Evolutionary conservation across 805 yeast genomes (phyloP).

Genomic region (Gaillardinia entomophila): DNA sequence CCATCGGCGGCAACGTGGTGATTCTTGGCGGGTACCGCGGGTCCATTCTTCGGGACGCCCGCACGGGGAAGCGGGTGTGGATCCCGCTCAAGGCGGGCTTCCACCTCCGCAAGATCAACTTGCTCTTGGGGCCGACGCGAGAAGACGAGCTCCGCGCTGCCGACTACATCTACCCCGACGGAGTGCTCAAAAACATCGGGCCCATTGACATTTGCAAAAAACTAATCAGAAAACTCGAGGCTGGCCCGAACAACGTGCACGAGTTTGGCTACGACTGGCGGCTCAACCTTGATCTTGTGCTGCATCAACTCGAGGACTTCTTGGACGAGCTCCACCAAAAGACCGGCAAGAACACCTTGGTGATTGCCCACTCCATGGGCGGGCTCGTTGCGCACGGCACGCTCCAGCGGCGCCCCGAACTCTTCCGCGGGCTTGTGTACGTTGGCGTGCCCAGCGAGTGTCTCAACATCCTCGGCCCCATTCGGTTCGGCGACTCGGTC

Average conservation of each 20-base stretch:
- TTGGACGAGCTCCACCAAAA: conserved; percentile 40
- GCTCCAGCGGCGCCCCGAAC: conserved; percentile 57
- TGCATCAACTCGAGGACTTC: conserved; percentile 46
- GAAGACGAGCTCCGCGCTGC: conserved; percentile 61
- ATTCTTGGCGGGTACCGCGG: conserved; percentile 90
- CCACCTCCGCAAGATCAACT: conserved; percentile 61
- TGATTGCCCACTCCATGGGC: conserved; percentile 93
- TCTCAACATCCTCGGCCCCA: conserved; percentile 80
- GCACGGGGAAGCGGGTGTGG: conserved; percentile 70
- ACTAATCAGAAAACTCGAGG: conserved; percentile 46
- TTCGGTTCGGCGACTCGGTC: conserved; percentile 76
- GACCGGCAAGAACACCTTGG: conserved; percentile 55
- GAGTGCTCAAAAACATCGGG: conserved; percentile 75
- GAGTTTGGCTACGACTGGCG: conserved; percentile 96
- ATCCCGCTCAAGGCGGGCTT: conserved; percentile 83
- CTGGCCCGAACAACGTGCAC: conserved; percentile 55
- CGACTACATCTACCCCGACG: conserved; percentile 59
- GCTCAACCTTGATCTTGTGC: conserved; percentile 53
- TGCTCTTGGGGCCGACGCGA: conserved; percentile 65
- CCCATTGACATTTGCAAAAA: conserved; percentile 75
- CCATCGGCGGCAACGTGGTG: conserved; percentile 71
- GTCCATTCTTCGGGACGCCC: conserved; percentile 60
- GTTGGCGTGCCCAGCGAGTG: conserved; percentile 84
- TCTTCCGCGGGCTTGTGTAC: conserved; percentile 71
- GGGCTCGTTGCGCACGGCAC: conserved; percentile 82